Evolutionary conservation across 495 filamentous ascomycete genomes (phyloP).

Genomic region (Podospora bellae-mahoneyi): DNA sequence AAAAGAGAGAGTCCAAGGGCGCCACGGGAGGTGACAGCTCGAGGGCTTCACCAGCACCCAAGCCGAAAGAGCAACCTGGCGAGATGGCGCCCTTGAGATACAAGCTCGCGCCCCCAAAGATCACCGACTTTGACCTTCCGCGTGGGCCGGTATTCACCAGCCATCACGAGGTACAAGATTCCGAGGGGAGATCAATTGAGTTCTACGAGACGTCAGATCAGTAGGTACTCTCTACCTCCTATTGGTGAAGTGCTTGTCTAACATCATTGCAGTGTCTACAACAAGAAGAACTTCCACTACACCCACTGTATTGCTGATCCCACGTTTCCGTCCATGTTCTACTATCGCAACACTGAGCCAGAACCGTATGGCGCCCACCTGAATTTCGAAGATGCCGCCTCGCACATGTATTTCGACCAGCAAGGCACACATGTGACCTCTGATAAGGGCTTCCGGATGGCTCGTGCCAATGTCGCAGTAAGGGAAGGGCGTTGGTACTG

Average conservation of each 20-base stretch:
- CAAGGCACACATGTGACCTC: constrained; percentile 62
- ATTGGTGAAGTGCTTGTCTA: not conserved
- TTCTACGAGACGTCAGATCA: constrained; percentile 64
- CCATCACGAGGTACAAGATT: constrained; percentile 45
- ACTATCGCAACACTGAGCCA: constrained; percentile 84
- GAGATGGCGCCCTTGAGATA: constrained; percentile 54
- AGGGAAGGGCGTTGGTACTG: constrained; percentile 92
- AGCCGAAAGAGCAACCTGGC: constrained; percentile 47
- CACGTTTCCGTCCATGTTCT: constrained; percentile 78
- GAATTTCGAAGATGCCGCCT: constrained; percentile 86
- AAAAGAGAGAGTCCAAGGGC: constrained; percentile 74
- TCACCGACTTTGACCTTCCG: constrained; percentile 57
- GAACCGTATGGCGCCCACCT: constrained; percentile 76
- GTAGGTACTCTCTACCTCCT: constrained; percentile 40
- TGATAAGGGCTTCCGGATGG: constrained; percentile 78
- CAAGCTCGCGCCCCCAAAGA: constrained; percentile 55
- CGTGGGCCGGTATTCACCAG: constrained; percentile 52
- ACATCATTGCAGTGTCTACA: constrained; percentile 63
- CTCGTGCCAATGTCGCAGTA: constrained; percentile 83
- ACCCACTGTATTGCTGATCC: constrained; percentile 87
- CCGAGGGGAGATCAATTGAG: constrained; percentile 47
- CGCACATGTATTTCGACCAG: constrained; percentile 66
- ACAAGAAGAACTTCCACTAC: constrained; percentile 89
- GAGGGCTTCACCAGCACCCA: constrained; percentile 55
- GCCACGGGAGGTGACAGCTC: constrained; percentile 41